Evolutionary conservation across 805 yeast genomes (phyloP).

Genomic region (Wickerhamiella siamensis): DNA sequence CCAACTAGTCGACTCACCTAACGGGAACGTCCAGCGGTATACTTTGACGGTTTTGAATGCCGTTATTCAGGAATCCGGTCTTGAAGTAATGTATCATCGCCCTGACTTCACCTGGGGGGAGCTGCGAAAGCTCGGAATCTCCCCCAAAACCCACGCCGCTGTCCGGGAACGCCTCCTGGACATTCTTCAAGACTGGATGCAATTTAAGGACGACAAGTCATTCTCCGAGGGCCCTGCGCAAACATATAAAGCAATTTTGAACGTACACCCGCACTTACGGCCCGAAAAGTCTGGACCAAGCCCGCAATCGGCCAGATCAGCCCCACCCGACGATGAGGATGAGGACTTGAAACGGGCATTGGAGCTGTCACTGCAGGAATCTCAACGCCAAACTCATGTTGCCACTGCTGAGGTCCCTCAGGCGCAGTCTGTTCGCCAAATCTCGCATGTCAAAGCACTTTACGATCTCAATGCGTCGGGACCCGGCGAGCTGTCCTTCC

Average conservation of each 20-base stretch:
- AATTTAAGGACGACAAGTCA: not conserved
- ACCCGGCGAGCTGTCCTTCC: conserved; percentile 75
- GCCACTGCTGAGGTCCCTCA: not conserved
- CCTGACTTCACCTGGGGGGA: conserved; percentile 31
- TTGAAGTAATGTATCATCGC: conserved; percentile 43
- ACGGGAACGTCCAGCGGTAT: conserved; percentile 54
- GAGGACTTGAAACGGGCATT: conserved; percentile 60
- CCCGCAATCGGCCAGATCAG: not conserved
- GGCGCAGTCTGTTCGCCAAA: conserved; percentile 1
- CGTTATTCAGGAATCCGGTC: conserved; percentile 65
- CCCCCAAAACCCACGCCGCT: conserved; percentile 43
- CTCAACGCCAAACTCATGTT: conserved; percentile 4
- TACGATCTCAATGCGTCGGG: conserved; percentile 69
- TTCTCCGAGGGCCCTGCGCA: not conserved
- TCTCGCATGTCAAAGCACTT: conserved; percentile 59
- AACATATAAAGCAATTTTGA: not conserved
- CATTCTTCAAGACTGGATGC: conserved; percentile 39
- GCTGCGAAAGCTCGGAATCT: conserved; percentile 37
- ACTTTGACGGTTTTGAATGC: conserved; percentile 39
- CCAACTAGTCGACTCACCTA: conserved; percentile 33
- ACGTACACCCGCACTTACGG: not conserved
- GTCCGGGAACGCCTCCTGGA: conserved; percentile 55
- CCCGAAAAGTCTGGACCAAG: not conserved
- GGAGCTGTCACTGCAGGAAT: conserved; percentile 13
- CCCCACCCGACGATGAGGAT: conserved; percentile 40